phyloP scores from a whole-genome alignment of 306 rosid species.

The Gynostemma pentaphyllum region DNA sequence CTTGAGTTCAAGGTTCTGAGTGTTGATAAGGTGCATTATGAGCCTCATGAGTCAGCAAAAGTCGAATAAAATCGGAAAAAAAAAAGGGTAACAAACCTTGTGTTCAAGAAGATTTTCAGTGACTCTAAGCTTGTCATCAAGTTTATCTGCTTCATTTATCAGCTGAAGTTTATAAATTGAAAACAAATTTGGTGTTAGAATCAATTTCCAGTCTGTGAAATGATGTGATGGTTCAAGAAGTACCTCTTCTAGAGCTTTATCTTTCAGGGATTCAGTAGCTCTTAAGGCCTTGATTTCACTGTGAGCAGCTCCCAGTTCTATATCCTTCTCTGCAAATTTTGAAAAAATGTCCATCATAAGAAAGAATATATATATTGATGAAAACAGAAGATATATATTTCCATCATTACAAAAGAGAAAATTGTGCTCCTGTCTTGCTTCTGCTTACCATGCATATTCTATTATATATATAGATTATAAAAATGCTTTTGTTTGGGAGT shows the following conservation, averaged over 20 bases:
- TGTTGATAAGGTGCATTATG: background rate
- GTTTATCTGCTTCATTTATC: conserved; percentile 34
- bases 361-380: background rate
- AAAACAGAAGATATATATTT: background rate
- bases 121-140: conserved; percentile 39
- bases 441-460: no score
- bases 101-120: conserved; percentile 48
- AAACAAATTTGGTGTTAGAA: background rate
- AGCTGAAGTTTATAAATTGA: conserved; percentile 36
- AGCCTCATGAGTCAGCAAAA: background rate
- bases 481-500: no score
- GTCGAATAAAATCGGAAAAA: background rate
- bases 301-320: conserved; percentile 39
- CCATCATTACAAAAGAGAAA: no score
- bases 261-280: conserved; percentile 59
- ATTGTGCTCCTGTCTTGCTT: no score
- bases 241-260: conserved; percentile 85
- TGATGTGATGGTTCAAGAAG: background rate
- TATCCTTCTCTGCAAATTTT: conserved; percentile 43
- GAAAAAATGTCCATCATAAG: background rate
- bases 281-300: conserved; percentile 66
- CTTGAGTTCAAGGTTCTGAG: conserved; percentile 81
- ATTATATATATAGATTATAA: no score
- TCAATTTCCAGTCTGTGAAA: background rate
- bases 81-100: conserved; percentile 39